phyloP scores from a whole-genome alignment of 2,329 filamentous ascomycete species.

The Zalaria sp. region DNA sequence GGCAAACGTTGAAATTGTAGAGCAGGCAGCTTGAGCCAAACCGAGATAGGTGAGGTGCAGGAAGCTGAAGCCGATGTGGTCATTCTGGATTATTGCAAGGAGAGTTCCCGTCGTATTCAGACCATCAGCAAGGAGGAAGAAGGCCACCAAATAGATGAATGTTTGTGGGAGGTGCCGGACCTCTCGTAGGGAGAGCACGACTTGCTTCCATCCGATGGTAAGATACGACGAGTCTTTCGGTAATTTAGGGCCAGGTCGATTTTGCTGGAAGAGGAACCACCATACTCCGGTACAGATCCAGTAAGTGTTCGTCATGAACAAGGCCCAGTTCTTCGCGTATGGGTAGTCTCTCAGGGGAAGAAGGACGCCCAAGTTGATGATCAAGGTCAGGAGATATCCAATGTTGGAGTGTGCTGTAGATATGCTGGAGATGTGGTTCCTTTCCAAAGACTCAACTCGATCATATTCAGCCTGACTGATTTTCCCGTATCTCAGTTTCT shows the following conservation, averaged over 20 bases:
- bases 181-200: conserved; percentile 41
- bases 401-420: conserved; percentile 6
- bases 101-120: conserved; percentile 58
- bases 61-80: conserved; percentile 50
- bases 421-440: conserved; percentile 5
- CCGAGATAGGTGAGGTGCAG: conserved; percentile 48
- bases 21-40: conserved; percentile 1
- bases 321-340: conserved; percentile 4
- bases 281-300: conserved; percentile 40
- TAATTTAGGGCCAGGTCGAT: conserved; percentile 1
- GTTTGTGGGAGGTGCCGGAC: conserved; percentile 53
- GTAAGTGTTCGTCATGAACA: conserved; percentile 6
- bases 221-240: conserved; percentile 16
- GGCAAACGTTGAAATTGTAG: conserved; percentile 2
- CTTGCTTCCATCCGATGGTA: conserved; percentile 47
- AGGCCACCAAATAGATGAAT: conserved; percentile 51
- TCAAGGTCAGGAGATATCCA: conserved; percentile 3
- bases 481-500: conserved; percentile 21
- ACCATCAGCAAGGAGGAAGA: conserved; percentile 54
- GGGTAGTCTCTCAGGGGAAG: conserved; percentile 1
- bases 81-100: conserved; percentile 50
- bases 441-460: conserved; percentile 37
- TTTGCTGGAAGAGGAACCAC: conserved; percentile 39
- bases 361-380: conserved; percentile 4
- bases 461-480: conserved; percentile 48